Evolutionary conservation across 2,329 filamentous ascomycete genomes (phyloP), one percentile per base, ranked within the genome.

Genomic region (Diplodia mutila): DNA sequence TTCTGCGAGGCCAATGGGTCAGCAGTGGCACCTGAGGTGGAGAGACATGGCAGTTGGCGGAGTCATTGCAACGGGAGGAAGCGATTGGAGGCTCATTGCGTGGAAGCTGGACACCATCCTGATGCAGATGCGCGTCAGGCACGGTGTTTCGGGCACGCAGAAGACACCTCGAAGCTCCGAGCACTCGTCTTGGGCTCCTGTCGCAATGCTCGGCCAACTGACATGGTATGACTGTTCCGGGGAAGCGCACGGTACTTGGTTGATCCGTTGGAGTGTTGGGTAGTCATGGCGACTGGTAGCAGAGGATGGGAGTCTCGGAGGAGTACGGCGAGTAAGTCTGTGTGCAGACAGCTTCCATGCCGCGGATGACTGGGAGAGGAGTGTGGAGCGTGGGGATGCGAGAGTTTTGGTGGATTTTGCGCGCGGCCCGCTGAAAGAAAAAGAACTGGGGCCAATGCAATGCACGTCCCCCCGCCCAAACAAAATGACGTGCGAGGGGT

Each of bases 241-340:
- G 12, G 57, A 34, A 16, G n/a, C 66, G 66, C 29, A 67, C 66
- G 12, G 51, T 67, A 67, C 39, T 67, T 67, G 66, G 8, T 18
- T 32, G 65, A 61, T 51, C 64, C 64, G 53, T 66, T 66, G 53
- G 64, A 27, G 32, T 27, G 55, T 8, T 37, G 25, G 39, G 49
- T 23, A 67, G 57, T 67, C 66, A 67, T 67, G 66, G 59, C 49
- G 66, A 64, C 49, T 67, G 66, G 66, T 67, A 67, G 66, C 66
- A 67, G 39, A 67, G 66, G 21, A 67, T 67, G 37, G 66, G 66
- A 18, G 66, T 54, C 23, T 67, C 57, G 39, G 57, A 54, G 57
- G 66, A 67, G 51, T 67, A 67, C 14, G 66, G 66, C n/a, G 66
- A 67, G 57, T 67, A 67, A 27, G 55, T 37, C 42, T 67, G 57